Conservation (phyloP, 176 grass and related monocot genomes). For the Luzula sylvatica region DNA sequence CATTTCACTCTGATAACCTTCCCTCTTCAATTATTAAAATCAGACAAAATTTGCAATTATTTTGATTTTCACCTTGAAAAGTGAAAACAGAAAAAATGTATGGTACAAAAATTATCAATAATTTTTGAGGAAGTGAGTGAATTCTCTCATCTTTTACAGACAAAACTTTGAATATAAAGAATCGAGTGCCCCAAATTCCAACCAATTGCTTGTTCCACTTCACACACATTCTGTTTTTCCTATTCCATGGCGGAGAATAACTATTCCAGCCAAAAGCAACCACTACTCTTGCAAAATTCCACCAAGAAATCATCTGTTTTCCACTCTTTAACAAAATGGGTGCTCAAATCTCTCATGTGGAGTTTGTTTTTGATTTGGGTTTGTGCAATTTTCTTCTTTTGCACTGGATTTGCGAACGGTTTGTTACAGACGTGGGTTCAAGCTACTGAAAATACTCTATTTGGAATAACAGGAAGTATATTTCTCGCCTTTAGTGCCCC, state of each 20-base stretch:
- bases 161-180: neutral
- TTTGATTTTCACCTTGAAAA: no score
- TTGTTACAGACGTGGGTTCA: constrained; percentile 14
- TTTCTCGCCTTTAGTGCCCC: constrained; percentile 70
- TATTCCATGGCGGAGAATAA: constrained; percentile 13
- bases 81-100: no score
- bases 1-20: no score
- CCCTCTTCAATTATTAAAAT: no score
- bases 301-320: constrained; percentile 6
- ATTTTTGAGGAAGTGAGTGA: no score
- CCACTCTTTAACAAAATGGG: constrained; percentile 38
- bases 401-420: constrained; percentile 27
- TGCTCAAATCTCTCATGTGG: constrained; percentile 78
- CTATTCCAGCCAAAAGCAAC: constrained; percentile 19
- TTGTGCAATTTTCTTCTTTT: constrained; percentile 55
- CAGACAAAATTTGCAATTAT: no score
- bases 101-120: no score
- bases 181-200: neutral
- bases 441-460: constrained; percentile 20
- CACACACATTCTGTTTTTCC: neutral
- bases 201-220: constrained; percentile 3
- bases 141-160: no score
- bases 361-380: constrained; percentile 53
- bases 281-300: constrained; percentile 3
- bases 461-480: constrained; percentile 67